Base-by-base conservation (phyloP, 176 grass and related monocot species). In the Carex myosuroides region DNA sequence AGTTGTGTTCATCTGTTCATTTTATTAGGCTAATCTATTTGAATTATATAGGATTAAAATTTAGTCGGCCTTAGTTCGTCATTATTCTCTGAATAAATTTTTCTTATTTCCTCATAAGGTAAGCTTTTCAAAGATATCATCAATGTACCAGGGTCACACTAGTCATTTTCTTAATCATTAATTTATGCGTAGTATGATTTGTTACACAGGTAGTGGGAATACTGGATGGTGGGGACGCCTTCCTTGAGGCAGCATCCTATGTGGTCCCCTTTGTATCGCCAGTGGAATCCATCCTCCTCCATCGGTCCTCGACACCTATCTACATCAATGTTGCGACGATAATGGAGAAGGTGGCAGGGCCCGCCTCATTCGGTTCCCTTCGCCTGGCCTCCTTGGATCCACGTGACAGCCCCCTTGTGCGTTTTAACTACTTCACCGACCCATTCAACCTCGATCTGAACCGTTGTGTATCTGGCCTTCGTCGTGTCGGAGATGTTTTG, bases 401-500 rank as follows among this genome's bases (percentile, higher is more conserved):
- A 1, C 7, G 70, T 64, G 92, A 94, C 52, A 94, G 85, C 60
- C 94, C 94, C 0, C 61, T 82, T 0, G 87, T 92, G 35, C 88
- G 88, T 17, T 97, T 97, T 87, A 94, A 97, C 85, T 97, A 97
- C 81, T 89, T 97, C 67, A 85, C 90, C 50, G 81, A 85, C 12
- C 88, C 76, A 0, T 84, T 88, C 85, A 88, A 92, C 79, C 29
- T 94, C 46, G 90, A 87, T 9, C 85, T 97, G 52, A 89, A 87
- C 13, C 87, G 86, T 5, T 97, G 92, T 6, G 71, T 94, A 9
- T 57, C 64, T 30, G 92, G 94, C 17, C 71, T 97, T 50, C 88
- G 94, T 11, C 88, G 70, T 5, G 86, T 97, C 41, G 90, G 88
- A 1, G 77, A 89, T 35, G 81, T 97, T 53, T 86, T 97, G 17